phyloP scores from a whole-genome alignment of 2,329 filamentous ascomycete species.

The Epichloe scottii region DNA sequence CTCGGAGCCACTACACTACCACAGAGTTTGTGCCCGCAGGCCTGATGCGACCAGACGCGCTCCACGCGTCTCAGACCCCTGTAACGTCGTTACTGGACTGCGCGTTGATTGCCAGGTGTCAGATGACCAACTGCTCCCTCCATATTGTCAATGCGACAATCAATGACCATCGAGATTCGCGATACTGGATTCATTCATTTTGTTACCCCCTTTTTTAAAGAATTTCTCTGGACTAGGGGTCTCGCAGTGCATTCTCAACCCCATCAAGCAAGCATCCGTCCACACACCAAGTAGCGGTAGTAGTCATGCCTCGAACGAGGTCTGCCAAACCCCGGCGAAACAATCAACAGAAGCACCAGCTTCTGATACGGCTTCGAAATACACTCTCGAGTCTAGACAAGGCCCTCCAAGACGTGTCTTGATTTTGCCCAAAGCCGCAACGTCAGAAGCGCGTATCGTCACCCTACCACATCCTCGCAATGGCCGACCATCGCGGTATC shows the following conservation, averaged over 20 bases:
- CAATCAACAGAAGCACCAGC: conserved; percentile 16
- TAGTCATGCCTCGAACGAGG: conserved; percentile 37
- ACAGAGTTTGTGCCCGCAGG: too few relatives aligned
- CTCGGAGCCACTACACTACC: background rate
- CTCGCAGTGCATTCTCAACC: background rate
- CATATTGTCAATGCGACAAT: too few relatives aligned
- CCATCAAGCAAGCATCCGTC: too few relatives aligned
- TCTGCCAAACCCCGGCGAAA: conserved; percentile 23
- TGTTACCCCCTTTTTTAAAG: too few relatives aligned
- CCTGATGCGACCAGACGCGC: conserved; percentile 3
- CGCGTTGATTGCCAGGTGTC: conserved; percentile 1
- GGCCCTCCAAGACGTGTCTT: conserved; percentile 42
- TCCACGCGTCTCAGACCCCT: conserved; percentile 6
- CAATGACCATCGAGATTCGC: too few relatives aligned
- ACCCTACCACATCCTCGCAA: conserved; percentile 48
- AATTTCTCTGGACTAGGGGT: background rate
- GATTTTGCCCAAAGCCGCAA: conserved; percentile 44
- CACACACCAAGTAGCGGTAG: background rate
- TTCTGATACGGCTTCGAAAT: conserved; percentile 20
- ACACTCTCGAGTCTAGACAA: conserved; percentile 27
- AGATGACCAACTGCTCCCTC: background rate
- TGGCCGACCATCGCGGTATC: conserved; percentile 42
- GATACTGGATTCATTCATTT: background rate
- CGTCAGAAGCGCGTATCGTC: conserved; percentile 42
- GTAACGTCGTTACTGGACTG: background rate